These are phyloP conservation scores for Colletotrichum sp. DNA, from an alignment of 2,329 filamentous ascomycete species.

Conservation along the genomic window DNA sequence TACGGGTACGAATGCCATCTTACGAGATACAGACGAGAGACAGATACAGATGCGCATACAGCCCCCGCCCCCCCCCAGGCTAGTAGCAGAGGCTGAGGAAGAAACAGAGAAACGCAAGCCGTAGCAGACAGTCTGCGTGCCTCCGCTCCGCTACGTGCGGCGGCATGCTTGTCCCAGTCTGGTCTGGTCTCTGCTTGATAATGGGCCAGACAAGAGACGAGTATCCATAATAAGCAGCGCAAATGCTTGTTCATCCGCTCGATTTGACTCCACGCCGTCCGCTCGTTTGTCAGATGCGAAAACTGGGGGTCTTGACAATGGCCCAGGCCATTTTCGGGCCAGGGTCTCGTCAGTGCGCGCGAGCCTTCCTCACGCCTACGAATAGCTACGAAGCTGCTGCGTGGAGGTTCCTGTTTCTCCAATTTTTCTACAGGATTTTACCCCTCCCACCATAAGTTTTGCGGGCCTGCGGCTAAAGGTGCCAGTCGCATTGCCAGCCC, in stretches of 20 bases:
- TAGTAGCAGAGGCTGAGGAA: not conserved
- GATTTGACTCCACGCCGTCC: conserved; percentile 17
- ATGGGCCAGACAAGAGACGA: conserved; percentile 6
- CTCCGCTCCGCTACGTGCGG: not conserved
- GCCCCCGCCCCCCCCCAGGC: not conserved
- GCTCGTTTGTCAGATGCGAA: conserved; percentile 20
- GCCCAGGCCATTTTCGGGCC: conserved; percentile 14
- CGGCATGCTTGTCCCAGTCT: not conserved
- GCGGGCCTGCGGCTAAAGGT: conserved; percentile 6
- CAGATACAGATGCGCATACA: not conserved
- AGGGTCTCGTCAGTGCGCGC: conserved; percentile 12
- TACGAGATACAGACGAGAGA: not conserved
- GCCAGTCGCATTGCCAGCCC: not conserved
- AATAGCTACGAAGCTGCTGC: not conserved
- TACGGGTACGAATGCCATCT: not conserved
- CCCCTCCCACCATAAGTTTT: conserved; percentile 6
- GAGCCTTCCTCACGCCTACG: not conserved
- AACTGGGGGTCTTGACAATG: conserved; percentile 8
- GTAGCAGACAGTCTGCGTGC: not conserved
- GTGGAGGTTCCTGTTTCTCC: conserved; percentile 9
- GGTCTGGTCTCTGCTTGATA: conserved; percentile 13
- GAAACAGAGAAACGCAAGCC: not conserved
- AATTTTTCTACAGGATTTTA: conserved; percentile 19
- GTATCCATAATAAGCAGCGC: conserved; percentile 15
- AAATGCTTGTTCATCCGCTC: conserved; percentile 22